These are phyloP conservation scores for Nigrospora sphaerica DNA, from an alignment of 2,329 filamentous ascomycete species.

Conservation along the genomic window DNA sequence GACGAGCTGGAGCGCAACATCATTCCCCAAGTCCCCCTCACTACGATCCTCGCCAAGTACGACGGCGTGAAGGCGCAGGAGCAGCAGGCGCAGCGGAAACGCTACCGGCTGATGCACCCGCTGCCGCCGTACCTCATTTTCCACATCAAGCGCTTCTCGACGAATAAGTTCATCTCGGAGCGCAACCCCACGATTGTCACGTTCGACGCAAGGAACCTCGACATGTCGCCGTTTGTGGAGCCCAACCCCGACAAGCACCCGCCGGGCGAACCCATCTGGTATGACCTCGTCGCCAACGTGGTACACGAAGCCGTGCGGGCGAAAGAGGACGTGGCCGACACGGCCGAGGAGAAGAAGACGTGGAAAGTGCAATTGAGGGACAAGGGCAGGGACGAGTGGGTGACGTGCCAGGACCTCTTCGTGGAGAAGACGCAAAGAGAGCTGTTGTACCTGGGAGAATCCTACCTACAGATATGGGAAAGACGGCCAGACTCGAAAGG, in stretches of 20 bases:
- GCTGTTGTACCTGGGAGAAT: conserved; percentile 85
- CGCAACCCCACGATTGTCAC: conserved; percentile 98
- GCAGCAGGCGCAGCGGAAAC: conserved; percentile 77
- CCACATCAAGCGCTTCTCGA: conserved; percentile 94
- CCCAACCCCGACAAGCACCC: conserved; percentile 68
- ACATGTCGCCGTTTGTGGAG: conserved; percentile 87
- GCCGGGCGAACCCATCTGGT: conserved; percentile 77
- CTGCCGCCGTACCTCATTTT: conserved; percentile 86
- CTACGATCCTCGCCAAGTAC: conserved; percentile 82
- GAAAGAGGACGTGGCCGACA: conserved; percentile 80
- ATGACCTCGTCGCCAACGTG: conserved; percentile 94
- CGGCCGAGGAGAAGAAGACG: conserved; percentile 77
- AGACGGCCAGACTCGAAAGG: conserved; percentile 52
- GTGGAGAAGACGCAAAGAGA: conserved; percentile 87
- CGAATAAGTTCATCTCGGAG: conserved; percentile 94
- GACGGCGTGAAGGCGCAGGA: conserved; percentile 84
- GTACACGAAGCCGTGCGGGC: conserved; percentile 76
- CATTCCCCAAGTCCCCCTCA: conserved; percentile 85
- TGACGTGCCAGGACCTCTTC: conserved; percentile 87
- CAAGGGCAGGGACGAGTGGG: conserved; percentile 77
- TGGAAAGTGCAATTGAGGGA: conserved; percentile 92
- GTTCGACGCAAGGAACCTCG: conserved; percentile 77
- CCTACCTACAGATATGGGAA: conserved; percentile 96
- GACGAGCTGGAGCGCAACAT: conserved; percentile 93
- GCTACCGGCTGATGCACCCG: conserved; percentile 84